These are phyloP conservation scores for Phytopythium montanum DNA, from an alignment of 352 stramenopile genomes.

Conservation along the genomic window DNA sequence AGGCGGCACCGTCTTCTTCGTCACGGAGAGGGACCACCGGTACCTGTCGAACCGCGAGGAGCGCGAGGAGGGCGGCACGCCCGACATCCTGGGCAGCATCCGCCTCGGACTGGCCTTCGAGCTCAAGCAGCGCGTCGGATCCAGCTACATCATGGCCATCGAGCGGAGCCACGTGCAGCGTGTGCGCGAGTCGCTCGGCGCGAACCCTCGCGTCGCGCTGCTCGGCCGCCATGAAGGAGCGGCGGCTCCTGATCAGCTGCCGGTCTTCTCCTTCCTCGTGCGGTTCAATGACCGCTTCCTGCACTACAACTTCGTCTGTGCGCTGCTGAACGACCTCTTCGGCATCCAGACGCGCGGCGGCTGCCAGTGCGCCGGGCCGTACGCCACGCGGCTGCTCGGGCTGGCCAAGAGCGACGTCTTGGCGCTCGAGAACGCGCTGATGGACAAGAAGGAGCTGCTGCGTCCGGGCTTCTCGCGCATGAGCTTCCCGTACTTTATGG, in stretches of 20 bases:
- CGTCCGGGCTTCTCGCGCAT: conserved; percentile 94
- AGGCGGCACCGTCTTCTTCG: conserved; percentile 64
- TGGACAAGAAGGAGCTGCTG: conserved; percentile 91
- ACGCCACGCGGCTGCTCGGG: conserved; percentile 90
- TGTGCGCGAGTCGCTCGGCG: conserved; percentile 34
- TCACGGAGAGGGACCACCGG: conserved; percentile 52
- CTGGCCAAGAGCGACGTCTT: conserved; percentile 67
- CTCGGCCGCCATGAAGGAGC: conserved; percentile 57
- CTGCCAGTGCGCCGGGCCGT: conserved; percentile 85
- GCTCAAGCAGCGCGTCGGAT: conserved; percentile 76
- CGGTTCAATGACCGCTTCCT: conserved; percentile 86
- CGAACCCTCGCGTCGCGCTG: conserved; percentile 82
- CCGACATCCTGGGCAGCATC: conserved; percentile 93
- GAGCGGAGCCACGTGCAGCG: conserved; percentile 36
- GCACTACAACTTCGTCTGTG: conserved; percentile 98
- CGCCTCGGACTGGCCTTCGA: conserved; percentile 90
- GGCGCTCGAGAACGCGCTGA: conserved; percentile 79
- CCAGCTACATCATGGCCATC: conserved; percentile 43
- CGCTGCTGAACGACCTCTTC: conserved; percentile 97
- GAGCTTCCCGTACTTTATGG: conserved; percentile 89
- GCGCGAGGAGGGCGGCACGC: conserved; percentile 95
- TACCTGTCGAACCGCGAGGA: conserved; percentile 73
- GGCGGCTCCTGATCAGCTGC: conserved; percentile 52
- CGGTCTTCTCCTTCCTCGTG: conserved; percentile 95
- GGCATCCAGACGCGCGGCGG: conserved; percentile 80